phyloP scores from a whole-genome alignment of 768 basidiomycete species.

The Pilatotrama ljubarskyi region DNA sequence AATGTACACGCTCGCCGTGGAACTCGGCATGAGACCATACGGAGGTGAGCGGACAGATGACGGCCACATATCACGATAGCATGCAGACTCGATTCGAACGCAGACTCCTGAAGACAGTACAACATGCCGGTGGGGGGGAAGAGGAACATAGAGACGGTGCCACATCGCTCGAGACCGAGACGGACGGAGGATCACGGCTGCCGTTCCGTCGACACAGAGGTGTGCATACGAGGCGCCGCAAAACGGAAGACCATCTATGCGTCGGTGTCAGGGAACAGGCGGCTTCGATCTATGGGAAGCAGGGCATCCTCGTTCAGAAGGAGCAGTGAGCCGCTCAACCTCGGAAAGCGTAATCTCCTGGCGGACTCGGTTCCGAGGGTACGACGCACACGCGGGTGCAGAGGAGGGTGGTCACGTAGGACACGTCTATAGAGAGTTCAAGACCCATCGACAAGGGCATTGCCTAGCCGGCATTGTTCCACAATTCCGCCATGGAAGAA shows the following conservation, averaged over 20 bases:
- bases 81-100: conserved; percentile 1
- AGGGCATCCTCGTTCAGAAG: too few species aligned
- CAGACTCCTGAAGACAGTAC: background rate
- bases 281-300: too few species aligned
- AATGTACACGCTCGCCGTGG: background rate
- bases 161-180: background rate
- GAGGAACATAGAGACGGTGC: background rate
- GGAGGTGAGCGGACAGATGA: background rate
- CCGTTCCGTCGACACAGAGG: background rate
- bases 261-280: too few species aligned
- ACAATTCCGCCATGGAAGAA: conserved; percentile 16
- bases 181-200: background rate
- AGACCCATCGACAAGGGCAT: background rate
- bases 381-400: background rate
- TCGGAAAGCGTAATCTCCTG: too few species aligned
- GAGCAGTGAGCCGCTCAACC: too few species aligned
- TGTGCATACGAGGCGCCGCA: too few species aligned
- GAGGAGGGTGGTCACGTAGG: background rate
- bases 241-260: too few species aligned
- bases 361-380: too few species aligned
- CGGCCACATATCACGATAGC: conserved; percentile 6
- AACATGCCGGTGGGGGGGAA: background rate
- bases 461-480: conserved; percentile 19
- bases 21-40: background rate
- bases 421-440: background rate